Conservation (phyloP, 2,329 filamentous ascomycete species). For the Aspergillus niger region DNA sequence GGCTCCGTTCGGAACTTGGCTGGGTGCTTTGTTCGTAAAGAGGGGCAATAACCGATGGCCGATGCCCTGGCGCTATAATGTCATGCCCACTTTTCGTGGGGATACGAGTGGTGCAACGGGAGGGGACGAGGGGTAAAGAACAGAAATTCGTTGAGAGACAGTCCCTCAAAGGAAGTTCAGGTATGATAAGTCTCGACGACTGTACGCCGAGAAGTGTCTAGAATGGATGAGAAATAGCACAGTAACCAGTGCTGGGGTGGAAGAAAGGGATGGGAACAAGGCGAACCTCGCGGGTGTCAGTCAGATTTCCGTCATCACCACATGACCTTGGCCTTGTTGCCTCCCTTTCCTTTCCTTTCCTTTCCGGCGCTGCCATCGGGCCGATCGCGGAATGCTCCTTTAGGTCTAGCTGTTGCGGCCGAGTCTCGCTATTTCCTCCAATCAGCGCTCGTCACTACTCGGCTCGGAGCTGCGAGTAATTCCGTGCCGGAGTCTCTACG, state of each 20-base stretch:
- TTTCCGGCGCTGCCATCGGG: conserved; percentile 15
- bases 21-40: conserved; percentile 1
- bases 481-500: neutral
- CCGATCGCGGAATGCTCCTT: conserved; percentile 11
- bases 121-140: conserved; percentile 20
- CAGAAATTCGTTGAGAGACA: conserved; percentile 4
- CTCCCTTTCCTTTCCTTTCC: conserved; percentile 10
- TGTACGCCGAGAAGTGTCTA: conserved; percentile 7
- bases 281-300: conserved; percentile 16
- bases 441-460: neutral
- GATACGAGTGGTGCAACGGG: conserved; percentile 17
- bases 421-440: neutral
- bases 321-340: conserved; percentile 20
- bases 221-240: conserved; percentile 16
- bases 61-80: conserved; percentile 14
- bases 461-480: neutral
- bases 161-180: conserved; percentile 2
- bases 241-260: conserved; percentile 15
- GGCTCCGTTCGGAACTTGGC: neutral
- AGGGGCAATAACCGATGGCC: conserved; percentile 6
- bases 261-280: conserved; percentile 12
- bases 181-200: neutral
- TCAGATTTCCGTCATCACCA: conserved; percentile 29
- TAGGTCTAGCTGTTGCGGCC: conserved; percentile 8
- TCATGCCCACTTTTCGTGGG: conserved; percentile 24